Percentiles rank a stretch among this genome's conserved stretches.
Conservation (phyloP, 1,139 yeast species). For the Saccharomyces hybrid region DNA sequence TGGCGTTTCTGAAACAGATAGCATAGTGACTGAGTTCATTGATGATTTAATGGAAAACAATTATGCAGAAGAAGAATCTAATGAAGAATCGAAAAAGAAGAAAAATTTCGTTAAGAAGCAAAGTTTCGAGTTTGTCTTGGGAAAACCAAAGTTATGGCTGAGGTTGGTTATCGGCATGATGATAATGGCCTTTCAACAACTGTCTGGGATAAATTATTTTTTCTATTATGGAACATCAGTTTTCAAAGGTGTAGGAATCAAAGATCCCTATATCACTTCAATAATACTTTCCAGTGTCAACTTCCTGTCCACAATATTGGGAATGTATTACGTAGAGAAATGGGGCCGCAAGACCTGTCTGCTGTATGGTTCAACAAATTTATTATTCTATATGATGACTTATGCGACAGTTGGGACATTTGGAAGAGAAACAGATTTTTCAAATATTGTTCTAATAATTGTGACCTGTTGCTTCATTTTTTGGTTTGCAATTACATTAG, state of each 20-base stretch:
- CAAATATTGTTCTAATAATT: conserved; percentile 66
- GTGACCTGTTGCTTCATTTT: conserved; percentile 68
- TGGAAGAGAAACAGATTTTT: conserved; percentile 36
- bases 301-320: conserved; percentile 65
- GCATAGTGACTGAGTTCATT: conserved; percentile 39
- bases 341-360: conserved; percentile 62
- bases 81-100: conserved; percentile 37
- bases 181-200: conserved; percentile 52
- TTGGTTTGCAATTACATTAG: conserved; percentile 80
- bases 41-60: conserved; percentile 33
- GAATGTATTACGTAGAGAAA: conserved; percentile 58
- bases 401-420: conserved; percentile 60
- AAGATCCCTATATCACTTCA: conserved; percentile 42
- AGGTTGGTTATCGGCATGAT: conserved; percentile 46
- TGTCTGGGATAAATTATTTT: conserved; percentile 52
- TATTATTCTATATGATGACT: conserved; percentile 54
- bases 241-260: conserved; percentile 44
- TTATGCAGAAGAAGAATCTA: conserved; percentile 30
- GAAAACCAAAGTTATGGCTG: conserved; percentile 40
- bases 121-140: conserved; percentile 42
- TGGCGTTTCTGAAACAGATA: conserved; percentile 38
- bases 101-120: conserved; percentile 14
- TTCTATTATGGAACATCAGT: conserved; percentile 52
- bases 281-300: conserved; percentile 69
- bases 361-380: conserved; percentile 52